These are phyloP conservation scores for Botrytis paeoniae DNA, from an alignment of 2,329 filamentous ascomycete species.

Conservation along the genomic window DNA sequence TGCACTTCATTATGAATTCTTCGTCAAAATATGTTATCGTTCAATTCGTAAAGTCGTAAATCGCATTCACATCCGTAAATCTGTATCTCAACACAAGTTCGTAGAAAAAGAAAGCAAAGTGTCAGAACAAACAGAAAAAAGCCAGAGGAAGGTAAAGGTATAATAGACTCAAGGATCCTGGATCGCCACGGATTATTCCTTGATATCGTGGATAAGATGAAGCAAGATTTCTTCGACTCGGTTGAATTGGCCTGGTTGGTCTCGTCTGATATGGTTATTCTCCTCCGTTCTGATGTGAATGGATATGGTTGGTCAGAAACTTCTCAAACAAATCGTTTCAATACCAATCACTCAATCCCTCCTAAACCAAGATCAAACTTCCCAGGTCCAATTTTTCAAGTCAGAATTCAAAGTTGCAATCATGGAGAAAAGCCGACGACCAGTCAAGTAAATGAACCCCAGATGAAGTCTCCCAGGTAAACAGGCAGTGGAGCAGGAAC, in stretches of 20 bases:
- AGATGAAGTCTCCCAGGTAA: not conserved
- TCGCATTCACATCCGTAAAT: not conserved
- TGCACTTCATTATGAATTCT: not conserved
- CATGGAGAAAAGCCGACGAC: not conserved
- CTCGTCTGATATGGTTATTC: not conserved
- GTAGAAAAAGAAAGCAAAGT: not conserved
- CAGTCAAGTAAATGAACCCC: not conserved
- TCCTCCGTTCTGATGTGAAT: constrained; percentile 2
- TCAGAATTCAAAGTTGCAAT: not conserved
- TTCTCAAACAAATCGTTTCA: not conserved
- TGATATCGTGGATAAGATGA: constrained; percentile 11
- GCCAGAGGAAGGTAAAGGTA: not conserved
- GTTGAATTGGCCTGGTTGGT: not conserved
- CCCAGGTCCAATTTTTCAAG: not conserved
- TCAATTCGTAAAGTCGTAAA: not conserved
- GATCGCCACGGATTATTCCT: constrained; percentile 9
- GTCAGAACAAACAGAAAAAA: not conserved
- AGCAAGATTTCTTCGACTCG: not conserved
- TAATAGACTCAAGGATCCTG: not conserved
- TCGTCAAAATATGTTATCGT: not conserved
- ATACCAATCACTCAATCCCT: constrained; percentile 2
- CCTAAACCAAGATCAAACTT: constrained; percentile 9
- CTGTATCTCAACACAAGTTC: not conserved
- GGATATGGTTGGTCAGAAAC: not conserved
- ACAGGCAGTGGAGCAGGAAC: not conserved